phyloP scores from a whole-genome alignment of 2,329 filamentous ascomycete genomes.

The Ciborinia camelliae region DNA sequence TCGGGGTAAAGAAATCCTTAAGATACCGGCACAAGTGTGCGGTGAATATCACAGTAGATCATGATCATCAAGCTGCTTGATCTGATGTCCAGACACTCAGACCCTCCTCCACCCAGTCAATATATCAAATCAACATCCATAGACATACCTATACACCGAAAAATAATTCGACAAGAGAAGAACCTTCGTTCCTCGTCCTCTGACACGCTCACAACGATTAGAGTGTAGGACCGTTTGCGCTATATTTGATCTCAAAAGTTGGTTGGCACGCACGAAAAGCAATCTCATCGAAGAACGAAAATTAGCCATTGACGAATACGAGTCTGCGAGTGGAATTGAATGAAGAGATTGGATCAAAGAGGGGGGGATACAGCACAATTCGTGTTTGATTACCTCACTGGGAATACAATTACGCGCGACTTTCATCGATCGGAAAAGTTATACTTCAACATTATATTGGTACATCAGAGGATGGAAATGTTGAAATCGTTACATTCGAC shows the following conservation, averaged over 20 bases:
- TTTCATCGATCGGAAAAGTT: not conserved
- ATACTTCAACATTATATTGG: not conserved
- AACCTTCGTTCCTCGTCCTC: not conserved
- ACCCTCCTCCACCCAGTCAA: not conserved
- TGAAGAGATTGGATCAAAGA: not conserved
- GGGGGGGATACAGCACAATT: not conserved
- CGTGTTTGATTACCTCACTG: not conserved
- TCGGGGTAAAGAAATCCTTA: not conserved
- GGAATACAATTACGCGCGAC: constrained; percentile 1
- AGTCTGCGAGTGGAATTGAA: not conserved
- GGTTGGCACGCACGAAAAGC: constrained; percentile 13
- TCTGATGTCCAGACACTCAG: not conserved
- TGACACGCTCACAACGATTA: not conserved
- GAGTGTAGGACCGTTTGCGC: constrained; percentile 3
- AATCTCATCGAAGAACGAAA: not conserved
- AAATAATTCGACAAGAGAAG: not conserved
- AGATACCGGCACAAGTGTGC: not conserved
- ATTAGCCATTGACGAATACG: not conserved
- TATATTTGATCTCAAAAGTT: not conserved
- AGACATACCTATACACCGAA: not conserved
- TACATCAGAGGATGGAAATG: constrained; percentile 12
- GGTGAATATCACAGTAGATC: not conserved
- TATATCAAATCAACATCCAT: not conserved
- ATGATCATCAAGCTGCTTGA: not conserved
- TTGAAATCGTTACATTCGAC: not conserved